phyloP scores from a whole-genome alignment of 2,329 filamentous ascomycete species.

The Fusarium marasasianum region DNA sequence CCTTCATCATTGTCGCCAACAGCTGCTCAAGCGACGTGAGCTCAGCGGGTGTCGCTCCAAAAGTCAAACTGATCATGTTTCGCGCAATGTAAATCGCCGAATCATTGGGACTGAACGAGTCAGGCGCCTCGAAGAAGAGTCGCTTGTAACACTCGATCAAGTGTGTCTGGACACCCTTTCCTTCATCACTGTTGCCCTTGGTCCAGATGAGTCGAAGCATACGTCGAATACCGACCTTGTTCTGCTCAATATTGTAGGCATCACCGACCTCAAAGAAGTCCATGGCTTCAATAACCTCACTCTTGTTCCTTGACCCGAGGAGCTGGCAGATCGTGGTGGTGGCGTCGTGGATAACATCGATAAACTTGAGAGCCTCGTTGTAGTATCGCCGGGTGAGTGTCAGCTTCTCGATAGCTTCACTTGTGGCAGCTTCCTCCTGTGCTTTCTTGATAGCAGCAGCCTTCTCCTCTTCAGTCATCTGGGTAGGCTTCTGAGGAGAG shows the following conservation, averaged over 20 bases:
- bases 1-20: constrained; percentile 97
- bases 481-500: constrained; percentile 70
- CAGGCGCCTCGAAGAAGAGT: constrained; percentile 95
- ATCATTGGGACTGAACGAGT: constrained; percentile 86
- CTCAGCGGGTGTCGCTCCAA: constrained; percentile 93
- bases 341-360: constrained; percentile 86
- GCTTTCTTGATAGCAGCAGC: constrained; percentile 79
- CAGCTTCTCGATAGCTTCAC: constrained; percentile 86
- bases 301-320: constrained; percentile 95
- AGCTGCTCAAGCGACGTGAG: constrained; percentile 95
- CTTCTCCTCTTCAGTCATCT: constrained; percentile 83
- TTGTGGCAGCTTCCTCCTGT: constrained; percentile 86
- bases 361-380: constrained; percentile 91
- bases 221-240: constrained; percentile 88
- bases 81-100: constrained; percentile 94
- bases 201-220: constrained; percentile 99
- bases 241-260: constrained; percentile 94
- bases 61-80: constrained; percentile 99
- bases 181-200: constrained; percentile 98
- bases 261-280: constrained; percentile 97
- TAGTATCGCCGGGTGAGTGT: constrained; percentile 92
- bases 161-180: constrained; percentile 96
- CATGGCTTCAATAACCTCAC: constrained; percentile 98
- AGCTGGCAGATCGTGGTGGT: constrained; percentile 86
- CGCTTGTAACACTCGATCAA: constrained; percentile 96